phyloP scores from a whole-genome alignment of 352 stramenopile genomes.

The Pythium utonaiense region DNA sequence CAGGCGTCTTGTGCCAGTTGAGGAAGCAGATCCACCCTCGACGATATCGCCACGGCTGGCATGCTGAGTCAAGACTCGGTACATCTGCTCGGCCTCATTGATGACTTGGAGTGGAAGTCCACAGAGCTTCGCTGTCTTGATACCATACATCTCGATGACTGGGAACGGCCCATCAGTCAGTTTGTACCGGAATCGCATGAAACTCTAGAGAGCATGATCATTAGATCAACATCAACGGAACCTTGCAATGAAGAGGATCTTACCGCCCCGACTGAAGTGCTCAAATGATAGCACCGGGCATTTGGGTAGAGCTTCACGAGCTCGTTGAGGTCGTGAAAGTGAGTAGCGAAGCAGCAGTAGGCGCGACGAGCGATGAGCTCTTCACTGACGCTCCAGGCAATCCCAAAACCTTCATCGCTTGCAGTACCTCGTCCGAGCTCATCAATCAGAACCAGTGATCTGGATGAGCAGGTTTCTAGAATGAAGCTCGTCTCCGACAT shows the following conservation, averaged over 20 bases:
- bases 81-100: slow-evolving; percentile 46
- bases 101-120: slow-evolving; percentile 66
- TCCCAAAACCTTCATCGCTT: slow-evolving; percentile 84
- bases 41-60: slow-evolving; percentile 17
- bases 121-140: slow-evolving; percentile 72
- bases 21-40: slow-evolving; percentile 12
- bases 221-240: too few relatives aligned
- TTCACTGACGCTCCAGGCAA: slow-evolving; percentile 89
- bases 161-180: slow-evolving; percentile 66
- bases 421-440: slow-evolving; percentile 89
- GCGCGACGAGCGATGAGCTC: slow-evolving; percentile 58
- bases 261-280: slow-evolving; percentile 40
- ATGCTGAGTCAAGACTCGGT: slow-evolving; percentile 27
- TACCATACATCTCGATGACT: slow-evolving; percentile 69
- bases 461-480: slow-evolving; percentile 61
- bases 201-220: too few relatives aligned
- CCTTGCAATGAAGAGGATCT: too few relatives aligned
- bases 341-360: slow-evolving; percentile 89
- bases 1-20: slow-evolving; percentile 42
- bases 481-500: slow-evolving; percentile 90
- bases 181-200: slow-evolving; percentile 54
- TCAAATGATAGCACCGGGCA: slow-evolving; percentile 72
- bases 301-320: slow-evolving; percentile 62
- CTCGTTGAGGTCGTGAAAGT: slow-evolving; percentile 80
- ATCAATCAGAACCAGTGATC: slow-evolving; percentile 87